Evolutionary conservation across 2,329 filamentous ascomycete species (phyloP).

Genomic region (Penicillium sclerotigenum): DNA sequence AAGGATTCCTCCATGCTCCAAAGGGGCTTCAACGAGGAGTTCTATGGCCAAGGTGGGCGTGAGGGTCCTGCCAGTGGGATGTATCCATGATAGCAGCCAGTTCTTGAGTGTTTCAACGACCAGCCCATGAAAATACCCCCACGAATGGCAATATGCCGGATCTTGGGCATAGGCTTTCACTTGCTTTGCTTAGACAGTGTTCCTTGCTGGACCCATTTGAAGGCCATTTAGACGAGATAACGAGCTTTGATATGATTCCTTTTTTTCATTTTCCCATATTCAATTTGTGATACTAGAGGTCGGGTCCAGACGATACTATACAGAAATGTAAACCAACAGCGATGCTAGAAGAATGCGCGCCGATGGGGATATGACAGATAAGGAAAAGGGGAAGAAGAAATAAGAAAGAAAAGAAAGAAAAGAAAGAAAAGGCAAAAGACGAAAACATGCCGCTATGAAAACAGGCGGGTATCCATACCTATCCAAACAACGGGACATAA

Average conservation of each 20-base stretch:
- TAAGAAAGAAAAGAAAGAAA: not conserved
- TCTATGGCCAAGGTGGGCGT: conserved; percentile 17
- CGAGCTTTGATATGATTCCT: conserved; percentile 3
- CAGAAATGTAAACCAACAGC: not conserved
- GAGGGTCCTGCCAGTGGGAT: not conserved
- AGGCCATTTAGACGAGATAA: conserved; percentile 10
- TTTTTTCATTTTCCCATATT: not conserved
- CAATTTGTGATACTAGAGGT: not conserved
- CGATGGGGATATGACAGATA: not conserved
- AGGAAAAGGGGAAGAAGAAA: not conserved
- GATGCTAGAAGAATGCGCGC: not conserved
- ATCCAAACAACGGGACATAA: conserved; percentile 10
- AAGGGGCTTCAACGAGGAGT: conserved; percentile 30
- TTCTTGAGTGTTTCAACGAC: not conserved
- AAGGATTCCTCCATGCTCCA: conserved; percentile 23
- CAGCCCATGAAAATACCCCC: not conserved
- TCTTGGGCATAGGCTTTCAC: not conserved
- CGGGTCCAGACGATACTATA: not conserved
- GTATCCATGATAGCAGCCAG: conserved; percentile 3
- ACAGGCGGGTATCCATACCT: conserved; percentile 24
- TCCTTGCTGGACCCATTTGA: not conserved
- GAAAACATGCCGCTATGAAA: conserved; percentile 10
- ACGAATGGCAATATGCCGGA: not conserved
- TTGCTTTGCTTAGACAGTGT: not conserved
- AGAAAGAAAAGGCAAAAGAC: conserved; percentile 4